Percentiles rank a stretch among this genome's conserved stretches.
These are phyloP conservation scores for Rhodocollybia butyracea DNA, from an alignment of 768 basidiomycete species.

Conservation along the genomic window DNA sequence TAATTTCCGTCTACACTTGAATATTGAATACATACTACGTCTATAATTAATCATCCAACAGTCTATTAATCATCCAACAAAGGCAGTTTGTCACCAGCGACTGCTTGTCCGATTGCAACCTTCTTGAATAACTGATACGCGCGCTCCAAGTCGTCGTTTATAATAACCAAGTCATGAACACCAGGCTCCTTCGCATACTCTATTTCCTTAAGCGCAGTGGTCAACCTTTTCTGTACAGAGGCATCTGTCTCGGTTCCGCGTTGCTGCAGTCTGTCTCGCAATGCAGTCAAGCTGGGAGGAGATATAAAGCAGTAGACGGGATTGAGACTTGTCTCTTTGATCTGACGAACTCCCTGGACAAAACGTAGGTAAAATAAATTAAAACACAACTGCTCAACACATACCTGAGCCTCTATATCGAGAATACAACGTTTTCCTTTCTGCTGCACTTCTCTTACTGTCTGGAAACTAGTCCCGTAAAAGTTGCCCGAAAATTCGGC, in stretches of 20 bases:
- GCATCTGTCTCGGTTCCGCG: slow-evolving; percentile 84
- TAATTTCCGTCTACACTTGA: too few relatives aligned
- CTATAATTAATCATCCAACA: background rate
- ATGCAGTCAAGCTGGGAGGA: slow-evolving; percentile 73
- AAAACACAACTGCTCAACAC: slow-evolving; percentile 16
- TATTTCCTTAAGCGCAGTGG: slow-evolving; percentile 76
- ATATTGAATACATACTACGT: too few relatives aligned
- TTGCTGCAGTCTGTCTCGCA: slow-evolving; percentile 66
- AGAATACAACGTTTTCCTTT: slow-evolving; percentile 83
- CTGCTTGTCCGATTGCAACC: slow-evolving; percentile 67
- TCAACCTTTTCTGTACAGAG: slow-evolving; percentile 70
- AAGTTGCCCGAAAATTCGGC: slow-evolving; percentile 91
- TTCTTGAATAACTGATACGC: slow-evolving; percentile 77
- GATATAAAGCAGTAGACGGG: slow-evolving; percentile 92
- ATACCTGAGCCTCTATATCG: slow-evolving; percentile 94
- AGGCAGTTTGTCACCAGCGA: slow-evolving; percentile 61
- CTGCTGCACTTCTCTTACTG: slow-evolving; percentile 64
- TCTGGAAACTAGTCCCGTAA: slow-evolving; percentile 88
- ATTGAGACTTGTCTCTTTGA: slow-evolving; percentile 78
- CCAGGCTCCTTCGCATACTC: slow-evolving; percentile 75
- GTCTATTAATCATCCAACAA: slow-evolving; percentile 47
- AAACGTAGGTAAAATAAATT: slow-evolving; percentile 14
- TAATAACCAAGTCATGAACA: slow-evolving; percentile 78
- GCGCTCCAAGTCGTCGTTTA: slow-evolving; percentile 86
- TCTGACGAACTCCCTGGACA: slow-evolving; percentile 83